Base-by-base conservation (phyloP, 2,329 filamentous ascomycete species). In the Paramyrothecium roridum region DNA sequence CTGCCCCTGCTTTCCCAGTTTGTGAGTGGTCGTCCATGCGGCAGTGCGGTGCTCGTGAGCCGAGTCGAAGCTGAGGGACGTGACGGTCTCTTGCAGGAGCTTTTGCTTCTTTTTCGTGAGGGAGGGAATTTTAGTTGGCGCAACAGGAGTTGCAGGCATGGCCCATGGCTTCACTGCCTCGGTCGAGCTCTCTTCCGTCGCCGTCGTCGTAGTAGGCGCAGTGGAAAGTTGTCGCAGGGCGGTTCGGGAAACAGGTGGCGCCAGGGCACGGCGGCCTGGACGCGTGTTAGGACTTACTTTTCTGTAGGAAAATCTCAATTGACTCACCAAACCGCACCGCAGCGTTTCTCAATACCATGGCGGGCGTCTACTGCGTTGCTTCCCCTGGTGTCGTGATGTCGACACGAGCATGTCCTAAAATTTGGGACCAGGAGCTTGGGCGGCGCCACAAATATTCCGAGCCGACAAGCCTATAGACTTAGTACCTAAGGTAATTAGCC, bases 321-420 rank as follows among this genome's bases (percentile, higher is more conserved):
- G 55, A 63, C 76, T 65, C 72, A 84, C 83, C 77, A 69, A 83
- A 75, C 79, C 81, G 81, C 69, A 78, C 70, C 53, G 74, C 74
- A 61, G 76, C 70, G 67, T 77, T 83, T 74, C 81, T 78, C 61
- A 82, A 64, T 65, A 84, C 83, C 83, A 85, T 86, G 61, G 66
- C 71, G 70, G 67, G 59, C 64, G 60, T 56, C 55, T 56, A 61
- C 51, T 60, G 60, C 56, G 49, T 57, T 52, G 47, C 49, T 59
- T 53, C 54, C 51, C 50, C 22, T 52, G 45, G 48, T 54, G 19
- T 45, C 55, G 50, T 61, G 52, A 50, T 59, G 56, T 54, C 63
- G 54, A 53, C 60, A 59, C 59, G 58, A 50, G 13, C 57, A 53
- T n/a, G 33, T 54, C 50, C 65, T 63, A 68, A 69, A 67, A 60